Evolutionary conservation across 805 yeast species (phyloP).

Genomic region (Lachancea dasiensis): DNA sequence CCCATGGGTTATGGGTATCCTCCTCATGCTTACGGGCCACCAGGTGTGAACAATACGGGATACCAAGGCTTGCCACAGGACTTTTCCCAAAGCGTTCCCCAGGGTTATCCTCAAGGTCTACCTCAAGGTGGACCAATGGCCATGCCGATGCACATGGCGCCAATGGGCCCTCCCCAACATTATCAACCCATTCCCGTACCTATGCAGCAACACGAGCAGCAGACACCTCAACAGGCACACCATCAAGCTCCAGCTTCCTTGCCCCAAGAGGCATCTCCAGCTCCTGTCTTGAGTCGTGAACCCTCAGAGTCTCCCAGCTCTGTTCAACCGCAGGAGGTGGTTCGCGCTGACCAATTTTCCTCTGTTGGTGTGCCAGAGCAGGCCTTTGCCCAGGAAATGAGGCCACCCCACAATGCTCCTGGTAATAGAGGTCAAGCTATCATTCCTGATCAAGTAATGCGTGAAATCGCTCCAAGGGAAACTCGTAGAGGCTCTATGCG

Average conservation of each 20-base stretch:
- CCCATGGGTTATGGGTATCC: slow-evolving; percentile 20
- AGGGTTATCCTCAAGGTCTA: slow-evolving; percentile 25
- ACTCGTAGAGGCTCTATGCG: slow-evolving; percentile 21
- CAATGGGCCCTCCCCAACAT: slow-evolving; percentile 4
- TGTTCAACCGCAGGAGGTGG: too few relatives aligned
- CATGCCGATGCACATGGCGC: slow-evolving; percentile 12
- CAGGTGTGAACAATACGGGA: slow-evolving; percentile 11
- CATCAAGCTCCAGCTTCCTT: slow-evolving; percentile 11
- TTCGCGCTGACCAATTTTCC: too few relatives aligned
- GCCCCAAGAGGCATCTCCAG: slow-evolving; percentile 1
- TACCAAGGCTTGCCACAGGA: slow-evolving; percentile 9
- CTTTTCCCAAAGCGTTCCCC: slow-evolving; percentile 20
- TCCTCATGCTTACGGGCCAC: slow-evolving; percentile 30
- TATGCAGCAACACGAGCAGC: too few relatives aligned
- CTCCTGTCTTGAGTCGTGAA: neutral
- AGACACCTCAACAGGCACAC: slow-evolving; percentile 13
- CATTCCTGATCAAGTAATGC: slow-evolving; percentile 9
- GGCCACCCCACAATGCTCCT: slow-evolving; percentile 4
- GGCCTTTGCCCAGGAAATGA: slow-evolving; percentile 2
- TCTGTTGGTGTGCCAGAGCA: too few relatives aligned
- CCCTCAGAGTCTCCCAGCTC: slow-evolving; percentile 1
- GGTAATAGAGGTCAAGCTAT: slow-evolving; percentile 7
- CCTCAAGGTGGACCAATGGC: slow-evolving; percentile 14
- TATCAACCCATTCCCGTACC: too few relatives aligned
- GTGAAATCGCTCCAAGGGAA: slow-evolving; percentile 11